Evolutionary conservation across 106 monocot genomes (phyloP).

Genomic region (Dendrobium catenatum): DNA sequence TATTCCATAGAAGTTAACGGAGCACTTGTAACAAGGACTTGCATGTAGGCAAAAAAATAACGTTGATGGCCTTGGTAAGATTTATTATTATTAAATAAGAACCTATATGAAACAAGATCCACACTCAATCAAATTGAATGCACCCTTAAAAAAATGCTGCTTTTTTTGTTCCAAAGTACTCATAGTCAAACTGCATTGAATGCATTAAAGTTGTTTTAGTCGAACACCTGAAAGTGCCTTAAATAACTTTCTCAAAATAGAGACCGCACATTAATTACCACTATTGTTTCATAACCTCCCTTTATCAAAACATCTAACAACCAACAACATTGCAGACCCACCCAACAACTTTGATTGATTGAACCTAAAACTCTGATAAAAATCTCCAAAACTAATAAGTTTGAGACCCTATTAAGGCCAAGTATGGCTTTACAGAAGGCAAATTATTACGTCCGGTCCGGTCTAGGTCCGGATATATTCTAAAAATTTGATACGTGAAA

Average conservation of each 20-base stretch:
- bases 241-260: not conserved
- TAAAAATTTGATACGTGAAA: no score
- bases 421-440: not conserved
- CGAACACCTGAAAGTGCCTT: not conserved
- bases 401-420: not conserved
- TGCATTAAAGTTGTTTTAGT: not conserved
- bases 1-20: no score
- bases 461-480: no score
- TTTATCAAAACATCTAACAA: not conserved
- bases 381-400: not conserved
- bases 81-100: no score
- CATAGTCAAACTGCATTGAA: not conserved
- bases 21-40: no score
- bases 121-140: no score
- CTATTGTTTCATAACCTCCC: not conserved
- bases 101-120: no score
- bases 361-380: not conserved
- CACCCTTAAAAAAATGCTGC: no score
- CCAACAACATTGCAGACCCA: not conserved
- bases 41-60: no score
- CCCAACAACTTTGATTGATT: not conserved
- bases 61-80: no score
- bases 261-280: not conserved
- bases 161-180: no score
- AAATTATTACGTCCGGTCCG: no score